Evolutionary conservation across 2,329 filamentous ascomycete genomes (phyloP), one percentile per base, ranked within the genome.

Genomic region (Hymenoscyphus linearis): DNA sequence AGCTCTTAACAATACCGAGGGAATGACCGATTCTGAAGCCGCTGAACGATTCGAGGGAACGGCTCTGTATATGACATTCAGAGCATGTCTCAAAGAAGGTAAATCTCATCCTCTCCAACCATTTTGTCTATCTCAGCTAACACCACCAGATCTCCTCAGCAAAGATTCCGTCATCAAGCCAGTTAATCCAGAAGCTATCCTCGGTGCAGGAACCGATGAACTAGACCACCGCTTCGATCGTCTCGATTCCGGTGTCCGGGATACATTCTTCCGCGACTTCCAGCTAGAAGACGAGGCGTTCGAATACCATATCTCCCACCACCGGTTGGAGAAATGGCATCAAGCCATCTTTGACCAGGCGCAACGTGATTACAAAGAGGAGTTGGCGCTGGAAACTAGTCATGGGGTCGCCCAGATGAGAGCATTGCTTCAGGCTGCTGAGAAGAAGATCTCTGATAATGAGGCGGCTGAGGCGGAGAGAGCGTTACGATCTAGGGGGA

Each of bases 1-100:
- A 27, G 80, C 78, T 62, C 83, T 96, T 71, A 93, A 95, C 71
- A 85, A 90, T 66, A 93, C 89, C 0, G 85, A 87, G 55, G 80
- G 88, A 62, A 88, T 90, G 71, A 85, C 85, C 60, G 92, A 96
- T 69, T 76, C 78, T 2, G 82, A 89, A 64, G 83, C 91, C 31
- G 79, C 86, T 58, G 79, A 82, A 31, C 78, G 83, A 18, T 75
- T 96, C 27, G 78, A 79, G 35, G 76, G 81, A 60, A 96, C 91
- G 3, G 80, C 86, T 31, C 78, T 91, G 4, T 93, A 86, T 71
- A 79, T 78, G 67, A 88, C 90, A 54, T 78, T 91, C 59, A 82
- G 80, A 63, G 80, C 84, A 55, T 84, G 90, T 67, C 80, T 87
- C 66, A 80, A 82, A 65, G 80, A 83, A 66, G 82, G 89, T 91